These are phyloP conservation scores for Metarhizium brunneum DNA, from an alignment of 2,329 filamentous ascomycete genomes.

Conservation along the genomic window DNA sequence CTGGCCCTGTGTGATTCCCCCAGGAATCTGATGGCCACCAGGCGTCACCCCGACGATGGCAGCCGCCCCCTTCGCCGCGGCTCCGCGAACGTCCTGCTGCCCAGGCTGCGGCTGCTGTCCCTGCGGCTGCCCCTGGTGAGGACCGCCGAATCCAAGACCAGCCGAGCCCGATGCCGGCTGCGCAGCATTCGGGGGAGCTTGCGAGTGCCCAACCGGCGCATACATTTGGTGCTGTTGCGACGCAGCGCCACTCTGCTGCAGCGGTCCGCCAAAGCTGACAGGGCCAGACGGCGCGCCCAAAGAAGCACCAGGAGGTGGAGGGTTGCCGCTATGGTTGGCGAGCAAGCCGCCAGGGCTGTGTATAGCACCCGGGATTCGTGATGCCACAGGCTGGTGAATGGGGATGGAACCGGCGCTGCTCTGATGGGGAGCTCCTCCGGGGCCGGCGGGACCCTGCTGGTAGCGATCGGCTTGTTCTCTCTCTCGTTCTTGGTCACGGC, in stretches of 20 bases:
- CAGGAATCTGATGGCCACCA: constrained; percentile 27
- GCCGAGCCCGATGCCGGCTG: constrained; percentile 51
- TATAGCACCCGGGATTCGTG: constrained; percentile 69
- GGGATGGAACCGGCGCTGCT: constrained; percentile 82
- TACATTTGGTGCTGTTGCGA: constrained; percentile 50
- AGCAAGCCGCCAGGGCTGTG: constrained; percentile 88
- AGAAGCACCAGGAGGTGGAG: constrained; percentile 34
- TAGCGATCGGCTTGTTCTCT: constrained; percentile 50
- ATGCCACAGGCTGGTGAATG: constrained; percentile 88
- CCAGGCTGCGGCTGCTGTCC: constrained; percentile 28
- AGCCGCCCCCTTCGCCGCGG: constrained; percentile 33
- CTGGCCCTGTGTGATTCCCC: constrained; percentile 31
- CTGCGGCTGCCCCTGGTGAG: constrained; percentile 34
- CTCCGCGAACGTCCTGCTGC: constrained; percentile 45
- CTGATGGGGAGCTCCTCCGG: constrained; percentile 47
- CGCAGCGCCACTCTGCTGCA: constrained; percentile 38
- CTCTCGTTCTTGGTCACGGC: constrained; percentile 38
- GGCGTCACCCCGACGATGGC: constrained; percentile 38
- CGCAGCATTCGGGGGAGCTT: constrained; percentile 40
- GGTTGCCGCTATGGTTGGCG: constrained; percentile 57
- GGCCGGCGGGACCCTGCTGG: constrained; percentile 35
- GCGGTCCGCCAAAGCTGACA: constrained; percentile 44
- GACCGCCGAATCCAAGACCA: constrained; percentile 59
- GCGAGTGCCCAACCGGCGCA: constrained; percentile 40
- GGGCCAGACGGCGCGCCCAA: constrained; percentile 43